phyloP scores from a whole-genome alignment of 805 yeast genomes.

The Lachancea meyersii region DNA sequence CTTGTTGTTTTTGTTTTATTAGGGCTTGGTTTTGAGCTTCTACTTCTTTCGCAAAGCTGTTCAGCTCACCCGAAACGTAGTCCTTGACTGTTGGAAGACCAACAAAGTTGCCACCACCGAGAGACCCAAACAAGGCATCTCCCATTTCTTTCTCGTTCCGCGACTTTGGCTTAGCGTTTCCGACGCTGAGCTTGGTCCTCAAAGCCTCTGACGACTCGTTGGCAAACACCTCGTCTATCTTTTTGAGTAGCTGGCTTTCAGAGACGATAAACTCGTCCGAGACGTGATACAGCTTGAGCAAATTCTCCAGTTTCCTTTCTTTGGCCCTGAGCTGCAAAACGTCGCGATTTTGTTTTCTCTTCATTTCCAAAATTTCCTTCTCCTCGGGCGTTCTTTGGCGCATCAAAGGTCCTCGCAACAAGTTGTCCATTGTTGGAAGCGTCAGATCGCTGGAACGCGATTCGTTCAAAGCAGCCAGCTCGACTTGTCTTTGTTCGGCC shows the following conservation, averaged over 20 bases:
- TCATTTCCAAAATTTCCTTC: constrained; percentile 45
- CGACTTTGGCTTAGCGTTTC: constrained; percentile 17
- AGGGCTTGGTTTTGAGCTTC: constrained; percentile 15
- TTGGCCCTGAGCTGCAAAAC: constrained; percentile 46
- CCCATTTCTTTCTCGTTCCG: constrained; percentile 23
- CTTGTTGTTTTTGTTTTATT: constrained; percentile 11
- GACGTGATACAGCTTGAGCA: constrained; percentile 68
- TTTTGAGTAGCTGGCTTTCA: constrained; percentile 50
- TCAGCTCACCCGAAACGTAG: constrained; percentile 31
- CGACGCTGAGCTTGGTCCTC: constrained; percentile 17
- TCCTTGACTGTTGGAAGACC: constrained; percentile 35
- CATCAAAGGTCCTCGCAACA: constrained; percentile 63
- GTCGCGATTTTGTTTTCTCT: constrained; percentile 63
- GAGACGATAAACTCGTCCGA: constrained; percentile 64
- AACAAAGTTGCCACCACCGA: constrained; percentile 27
- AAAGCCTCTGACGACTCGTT: constrained; percentile 20
- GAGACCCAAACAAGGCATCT: constrained; percentile 36
- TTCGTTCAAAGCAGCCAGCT: constrained; percentile 22
- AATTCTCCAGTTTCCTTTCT: constrained; percentile 46
- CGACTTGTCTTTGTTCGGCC: constrained; percentile 34
- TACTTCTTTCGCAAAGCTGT: constrained; percentile 26
- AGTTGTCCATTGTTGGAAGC: constrained; percentile 69
- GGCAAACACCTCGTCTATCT: constrained; percentile 24
- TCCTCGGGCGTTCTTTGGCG: constrained; percentile 71
- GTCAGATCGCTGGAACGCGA: constrained; percentile 44